A percentile compares a stretch with the other conserved stretches of the same genome.
Conservation (phyloP, 768 basidiomycete species). For the Cyclocybe aegerita region DNA sequence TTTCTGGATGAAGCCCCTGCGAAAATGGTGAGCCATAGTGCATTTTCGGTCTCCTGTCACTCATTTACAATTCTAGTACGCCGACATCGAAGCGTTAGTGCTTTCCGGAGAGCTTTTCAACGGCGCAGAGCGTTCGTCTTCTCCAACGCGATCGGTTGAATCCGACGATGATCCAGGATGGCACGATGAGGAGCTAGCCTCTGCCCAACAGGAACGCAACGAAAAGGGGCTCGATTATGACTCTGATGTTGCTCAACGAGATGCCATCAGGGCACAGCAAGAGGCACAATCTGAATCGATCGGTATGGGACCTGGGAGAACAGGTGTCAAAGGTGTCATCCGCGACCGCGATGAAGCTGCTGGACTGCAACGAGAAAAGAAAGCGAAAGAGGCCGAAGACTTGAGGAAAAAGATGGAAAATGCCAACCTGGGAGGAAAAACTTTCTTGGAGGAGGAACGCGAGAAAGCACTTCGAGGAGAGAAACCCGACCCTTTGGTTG, state of each 20-base stretch:
- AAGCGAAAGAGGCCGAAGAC: slow-evolving; percentile 50
- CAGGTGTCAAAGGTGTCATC: slow-evolving; percentile 88
- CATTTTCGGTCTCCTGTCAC: neutral
- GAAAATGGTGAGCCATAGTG: neutral
- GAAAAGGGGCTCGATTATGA: slow-evolving; percentile 45
- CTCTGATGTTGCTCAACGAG: slow-evolving; percentile 37
- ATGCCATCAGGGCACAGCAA: slow-evolving; percentile 31
- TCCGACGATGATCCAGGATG: slow-evolving; percentile 49
- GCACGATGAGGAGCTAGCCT: slow-evolving; percentile 47
- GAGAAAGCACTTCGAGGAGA: slow-evolving; percentile 48
- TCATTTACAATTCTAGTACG: slow-evolving; percentile 17
- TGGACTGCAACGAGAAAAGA: slow-evolving; percentile 50
- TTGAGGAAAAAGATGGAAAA: slow-evolving; percentile 62
- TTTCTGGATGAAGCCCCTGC: neutral
- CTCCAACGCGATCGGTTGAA: slow-evolving; percentile 65
- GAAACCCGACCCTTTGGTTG: slow-evolving; percentile 43
- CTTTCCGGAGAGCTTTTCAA: slow-evolving; percentile 79
- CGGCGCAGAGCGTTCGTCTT: slow-evolving; percentile 50
- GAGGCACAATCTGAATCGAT: slow-evolving; percentile 51
- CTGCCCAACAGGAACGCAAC: slow-evolving; percentile 32
- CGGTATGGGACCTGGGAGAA: slow-evolving; percentile 83
- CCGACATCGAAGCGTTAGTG: slow-evolving; percentile 67
- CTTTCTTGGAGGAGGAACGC: slow-evolving; percentile 76
- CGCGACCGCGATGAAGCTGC: slow-evolving; percentile 76
- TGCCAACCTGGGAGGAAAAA: slow-evolving; percentile 63